Evolutionary conservation across 306 rosid species (phyloP).

Genomic region (Cicer cuneatum): DNA sequence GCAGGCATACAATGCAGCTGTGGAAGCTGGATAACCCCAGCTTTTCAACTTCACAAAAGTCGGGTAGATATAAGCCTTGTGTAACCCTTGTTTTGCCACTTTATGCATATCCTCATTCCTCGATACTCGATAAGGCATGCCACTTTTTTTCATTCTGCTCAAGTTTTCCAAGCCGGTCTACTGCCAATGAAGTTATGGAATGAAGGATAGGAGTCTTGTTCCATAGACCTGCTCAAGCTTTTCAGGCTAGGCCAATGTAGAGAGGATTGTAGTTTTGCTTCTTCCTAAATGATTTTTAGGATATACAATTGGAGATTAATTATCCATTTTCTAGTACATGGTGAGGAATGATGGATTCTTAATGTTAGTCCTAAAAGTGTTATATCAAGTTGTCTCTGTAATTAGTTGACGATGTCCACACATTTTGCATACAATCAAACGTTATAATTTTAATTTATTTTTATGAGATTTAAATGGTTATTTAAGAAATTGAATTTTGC

Average conservation of each 20-base stretch:
- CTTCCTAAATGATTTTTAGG: slow-evolving; percentile 36
- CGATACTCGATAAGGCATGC: neutral
- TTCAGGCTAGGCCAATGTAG: slow-evolving; percentile 36
- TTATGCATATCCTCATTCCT: slow-evolving; percentile 27
- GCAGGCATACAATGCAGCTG: slow-evolving; percentile 96
- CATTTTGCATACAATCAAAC: no score
- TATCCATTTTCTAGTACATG: slow-evolving; percentile 35
- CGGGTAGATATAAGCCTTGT: slow-evolving; percentile 75
- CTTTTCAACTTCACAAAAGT: slow-evolving; percentile 91
- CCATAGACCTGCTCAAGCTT: slow-evolving; percentile 40
- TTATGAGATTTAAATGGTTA: no score
- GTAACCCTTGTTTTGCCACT: slow-evolving; percentile 46
- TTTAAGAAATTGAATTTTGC: no score
- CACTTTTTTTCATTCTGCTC: slow-evolving; percentile 41
- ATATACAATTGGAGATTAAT: slow-evolving; percentile 37
- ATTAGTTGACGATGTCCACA: no score
- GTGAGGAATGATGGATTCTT: slow-evolving; percentile 36
- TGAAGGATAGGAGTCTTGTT: slow-evolving; percentile 35
- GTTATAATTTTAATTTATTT: no score
- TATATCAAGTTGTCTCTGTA: neutral
- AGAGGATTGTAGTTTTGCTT: slow-evolving; percentile 34
- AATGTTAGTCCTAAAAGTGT: slow-evolving; percentile 19
- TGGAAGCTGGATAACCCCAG: slow-evolving; percentile 98
- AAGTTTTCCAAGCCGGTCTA: slow-evolving; percentile 41
- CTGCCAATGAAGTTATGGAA: slow-evolving; percentile 28